Percentiles rank a stretch among this genome's conserved stretches.
Evolutionary conservation across 2,329 filamentous ascomycete genomes (phyloP).

Genomic region (Zasmidium angulare): DNA sequence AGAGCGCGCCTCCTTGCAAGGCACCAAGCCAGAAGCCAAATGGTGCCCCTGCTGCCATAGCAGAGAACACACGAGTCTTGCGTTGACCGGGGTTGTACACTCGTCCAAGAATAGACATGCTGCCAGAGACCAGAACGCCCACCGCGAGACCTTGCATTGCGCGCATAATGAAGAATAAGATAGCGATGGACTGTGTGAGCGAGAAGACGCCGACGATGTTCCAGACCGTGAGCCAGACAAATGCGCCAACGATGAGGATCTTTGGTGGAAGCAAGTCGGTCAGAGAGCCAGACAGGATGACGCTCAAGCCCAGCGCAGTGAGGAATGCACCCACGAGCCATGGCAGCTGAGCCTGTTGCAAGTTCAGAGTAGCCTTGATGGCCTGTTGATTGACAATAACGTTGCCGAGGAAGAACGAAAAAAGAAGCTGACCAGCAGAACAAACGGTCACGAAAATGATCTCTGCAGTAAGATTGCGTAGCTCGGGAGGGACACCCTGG

Average conservation of each 20-base stretch:
- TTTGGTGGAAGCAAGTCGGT: constrained; percentile 45
- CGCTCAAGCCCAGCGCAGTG: constrained; percentile 44
- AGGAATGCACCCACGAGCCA: constrained; percentile 47
- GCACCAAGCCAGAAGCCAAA: constrained; percentile 40
- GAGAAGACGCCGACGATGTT: constrained; percentile 41
- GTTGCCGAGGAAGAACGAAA: constrained; percentile 44
- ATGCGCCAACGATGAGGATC: constrained; percentile 43
- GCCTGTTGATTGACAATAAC: constrained; percentile 42
- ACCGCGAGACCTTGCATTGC: constrained; percentile 40
- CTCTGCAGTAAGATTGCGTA: constrained; percentile 42
- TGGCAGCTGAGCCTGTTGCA: constrained; percentile 42
- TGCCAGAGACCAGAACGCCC: constrained; percentile 38
- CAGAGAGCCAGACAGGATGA: constrained; percentile 41
- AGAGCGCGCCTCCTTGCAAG: constrained; percentile 44
- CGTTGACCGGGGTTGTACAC: constrained; percentile 41
- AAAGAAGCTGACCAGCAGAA: constrained; percentile 45
- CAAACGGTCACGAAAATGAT: constrained; percentile 44
- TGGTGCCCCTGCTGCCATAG: constrained; percentile 39
- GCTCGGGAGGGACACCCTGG: constrained; percentile 38
- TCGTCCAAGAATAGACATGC: constrained; percentile 39
- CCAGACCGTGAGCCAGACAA: constrained; percentile 45
- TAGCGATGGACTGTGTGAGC: constrained; percentile 36
- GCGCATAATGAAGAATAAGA: constrained; percentile 39
- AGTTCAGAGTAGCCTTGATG: constrained; percentile 39
- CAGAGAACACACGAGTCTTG: constrained; percentile 39